Percentiles rank a stretch among this genome's conserved stretches.
Evolutionary conservation across 148 eudicot genomes (phyloP).

Genomic region (Fagopyrum esculentum): DNA sequence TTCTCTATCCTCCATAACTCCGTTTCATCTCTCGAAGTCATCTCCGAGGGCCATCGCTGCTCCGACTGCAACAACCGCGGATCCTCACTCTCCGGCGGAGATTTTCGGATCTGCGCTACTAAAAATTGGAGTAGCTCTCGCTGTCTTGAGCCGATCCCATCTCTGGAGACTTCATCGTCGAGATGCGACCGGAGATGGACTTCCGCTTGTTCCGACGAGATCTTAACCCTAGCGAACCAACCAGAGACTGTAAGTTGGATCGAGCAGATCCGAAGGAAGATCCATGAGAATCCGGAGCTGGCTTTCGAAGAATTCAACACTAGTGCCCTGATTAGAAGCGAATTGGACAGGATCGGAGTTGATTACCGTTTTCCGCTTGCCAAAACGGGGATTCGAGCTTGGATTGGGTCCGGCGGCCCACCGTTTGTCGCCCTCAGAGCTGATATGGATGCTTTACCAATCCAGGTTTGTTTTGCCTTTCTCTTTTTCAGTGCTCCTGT

Average conservation of each 20-base stretch:
- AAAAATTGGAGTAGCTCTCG: neutral
- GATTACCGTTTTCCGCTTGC: slow-evolving; percentile 14
- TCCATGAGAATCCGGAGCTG: slow-evolving; percentile 16
- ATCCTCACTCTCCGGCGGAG: neutral
- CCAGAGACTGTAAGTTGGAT: slow-evolving; percentile 1
- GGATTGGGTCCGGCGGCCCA: slow-evolving; percentile 17
- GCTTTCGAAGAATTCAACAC: slow-evolving; percentile 13
- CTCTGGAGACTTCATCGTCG: neutral
- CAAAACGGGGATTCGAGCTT: slow-evolving; percentile 11
- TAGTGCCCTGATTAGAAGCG: slow-evolving; percentile 11
- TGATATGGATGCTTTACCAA: slow-evolving; percentile 16
- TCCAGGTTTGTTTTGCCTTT: slow-evolving; percentile 7
- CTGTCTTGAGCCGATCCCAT: neutral
- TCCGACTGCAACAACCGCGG: slow-evolving; percentile 5
- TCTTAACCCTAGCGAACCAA: neutral
- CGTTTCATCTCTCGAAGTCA: neutral
- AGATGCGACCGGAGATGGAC: neutral
- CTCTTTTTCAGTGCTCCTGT: neutral
- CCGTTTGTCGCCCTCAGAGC: slow-evolving; percentile 15
- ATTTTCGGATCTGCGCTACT: neutral
- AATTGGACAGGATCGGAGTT: slow-evolving; percentile 9
- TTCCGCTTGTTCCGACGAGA: slow-evolving; percentile 4
- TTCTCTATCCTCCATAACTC: neutral
- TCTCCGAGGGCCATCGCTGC: slow-evolving; percentile 5
- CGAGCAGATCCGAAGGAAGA: neutral